phyloP scores from a whole-genome alignment of 2,329 filamentous ascomycete genomes.

The Talaromyces sp. region DNA sequence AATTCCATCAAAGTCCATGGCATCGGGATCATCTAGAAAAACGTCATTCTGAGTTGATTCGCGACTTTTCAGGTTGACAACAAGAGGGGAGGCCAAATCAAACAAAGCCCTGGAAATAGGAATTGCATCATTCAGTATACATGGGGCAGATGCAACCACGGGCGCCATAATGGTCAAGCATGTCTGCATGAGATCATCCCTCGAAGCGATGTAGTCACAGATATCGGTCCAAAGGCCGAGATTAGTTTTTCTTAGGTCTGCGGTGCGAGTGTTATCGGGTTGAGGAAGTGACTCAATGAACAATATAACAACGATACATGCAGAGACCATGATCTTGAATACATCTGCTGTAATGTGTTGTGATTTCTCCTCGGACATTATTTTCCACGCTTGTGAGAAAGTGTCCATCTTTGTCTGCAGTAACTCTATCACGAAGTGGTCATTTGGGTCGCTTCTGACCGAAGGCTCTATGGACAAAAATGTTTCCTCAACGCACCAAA shows the following conservation, averaged over 20 bases:
- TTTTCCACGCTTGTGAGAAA: slow-evolving; percentile 46
- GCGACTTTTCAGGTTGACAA: slow-evolving; percentile 33
- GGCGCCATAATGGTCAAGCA: slow-evolving; percentile 37
- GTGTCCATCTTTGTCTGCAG: slow-evolving; percentile 48
- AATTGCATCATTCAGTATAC: slow-evolving; percentile 22
- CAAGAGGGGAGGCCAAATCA: slow-evolving; percentile 31
- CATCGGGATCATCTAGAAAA: slow-evolving; percentile 28
- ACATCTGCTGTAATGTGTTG: slow-evolving; percentile 51
- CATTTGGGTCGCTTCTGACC: slow-evolving; percentile 35
- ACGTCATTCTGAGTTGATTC: slow-evolving; percentile 26
- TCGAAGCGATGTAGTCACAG: slow-evolving; percentile 33
- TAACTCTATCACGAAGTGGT: slow-evolving; percentile 45
- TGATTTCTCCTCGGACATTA: slow-evolving; percentile 42
- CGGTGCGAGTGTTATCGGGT: slow-evolving; percentile 31
- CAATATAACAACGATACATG: slow-evolving; percentile 46
- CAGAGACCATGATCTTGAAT: slow-evolving; percentile 50
- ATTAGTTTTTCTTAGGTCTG: slow-evolving; percentile 31
- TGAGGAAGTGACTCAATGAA: slow-evolving; percentile 38
- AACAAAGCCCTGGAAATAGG: slow-evolving; percentile 28
- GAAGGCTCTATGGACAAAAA: slow-evolving; percentile 27
- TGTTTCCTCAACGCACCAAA: slow-evolving; percentile 28
- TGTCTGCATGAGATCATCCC: slow-evolving; percentile 31
- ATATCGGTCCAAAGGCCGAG: slow-evolving; percentile 36
- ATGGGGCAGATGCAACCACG: slow-evolving; percentile 30
- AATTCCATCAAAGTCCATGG: slow-evolving; percentile 47